A percentile compares a stretch with the other conserved stretches of the same genome.
Evolutionary conservation across 345 rosid species (phyloP).

Genomic region (Euphorbia peplus): DNA sequence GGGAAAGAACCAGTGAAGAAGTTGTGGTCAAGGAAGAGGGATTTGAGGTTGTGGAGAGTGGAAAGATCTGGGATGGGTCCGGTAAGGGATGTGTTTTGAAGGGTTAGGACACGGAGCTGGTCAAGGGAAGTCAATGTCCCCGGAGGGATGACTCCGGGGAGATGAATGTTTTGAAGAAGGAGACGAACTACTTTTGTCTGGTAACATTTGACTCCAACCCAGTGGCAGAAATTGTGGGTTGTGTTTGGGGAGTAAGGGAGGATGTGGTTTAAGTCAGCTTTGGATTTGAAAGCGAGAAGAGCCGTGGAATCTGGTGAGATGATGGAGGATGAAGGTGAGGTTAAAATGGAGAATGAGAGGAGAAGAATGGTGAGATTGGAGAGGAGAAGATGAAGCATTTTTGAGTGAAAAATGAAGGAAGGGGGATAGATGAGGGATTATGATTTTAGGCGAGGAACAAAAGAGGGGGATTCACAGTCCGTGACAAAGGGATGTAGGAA

Average conservation of each 20-base stretch:
- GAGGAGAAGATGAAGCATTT: constrained; percentile 23
- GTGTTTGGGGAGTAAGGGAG: constrained; percentile 37
- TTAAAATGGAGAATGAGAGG: constrained; percentile 10
- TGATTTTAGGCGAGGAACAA: constrained; percentile 11
- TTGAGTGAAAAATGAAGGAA: background rate
- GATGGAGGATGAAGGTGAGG: background rate
- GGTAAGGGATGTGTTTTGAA: constrained; percentile 71
- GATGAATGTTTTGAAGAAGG: constrained; percentile 49
- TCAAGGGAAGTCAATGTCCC: constrained; percentile 57
- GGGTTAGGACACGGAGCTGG: constrained; percentile 88
- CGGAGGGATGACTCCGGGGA: constrained; percentile 58
- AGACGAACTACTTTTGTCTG: constrained; percentile 53
- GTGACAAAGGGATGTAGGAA: constrained; percentile 47
- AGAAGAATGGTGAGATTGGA: constrained; percentile 14
- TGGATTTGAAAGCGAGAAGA: constrained; percentile 65
- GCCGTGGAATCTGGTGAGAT: constrained; percentile 43
- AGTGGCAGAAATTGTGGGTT: constrained; percentile 46
- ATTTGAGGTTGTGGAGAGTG: constrained; percentile 59
- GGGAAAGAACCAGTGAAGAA: constrained; percentile 68
- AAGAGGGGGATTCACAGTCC: constrained; percentile 21
- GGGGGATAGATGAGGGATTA: background rate
- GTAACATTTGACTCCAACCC: constrained; percentile 70
- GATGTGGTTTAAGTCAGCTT: constrained; percentile 53
- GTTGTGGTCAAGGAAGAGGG: constrained; percentile 69
- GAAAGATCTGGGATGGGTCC: constrained; percentile 83